Conservation (phyloP, 106 monocot genomes). For the Iris macrosiphon region DNA sequence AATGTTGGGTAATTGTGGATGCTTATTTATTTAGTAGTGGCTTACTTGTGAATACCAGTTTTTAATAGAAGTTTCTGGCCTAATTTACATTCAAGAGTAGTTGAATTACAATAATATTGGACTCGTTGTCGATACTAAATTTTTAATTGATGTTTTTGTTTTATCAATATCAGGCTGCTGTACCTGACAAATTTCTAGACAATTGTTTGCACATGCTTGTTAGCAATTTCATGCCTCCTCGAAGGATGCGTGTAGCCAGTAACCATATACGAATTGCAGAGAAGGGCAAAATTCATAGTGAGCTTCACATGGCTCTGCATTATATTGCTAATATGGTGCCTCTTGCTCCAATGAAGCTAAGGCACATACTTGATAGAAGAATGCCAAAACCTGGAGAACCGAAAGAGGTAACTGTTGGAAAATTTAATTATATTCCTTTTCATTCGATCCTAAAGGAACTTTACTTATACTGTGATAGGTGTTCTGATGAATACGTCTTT, state of each 20-base stretch:
- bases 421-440: neutral
- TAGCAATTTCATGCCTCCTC: conserved; percentile 40
- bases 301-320: conserved; percentile 32
- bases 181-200: conserved; percentile 54
- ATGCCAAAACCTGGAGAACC: conserved; percentile 34
- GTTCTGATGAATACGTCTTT: too few relatives aligned
- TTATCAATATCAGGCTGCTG: conserved; percentile 35
- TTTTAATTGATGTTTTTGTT: neutral
- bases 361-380: conserved; percentile 31
- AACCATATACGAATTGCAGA: conserved; percentile 19
- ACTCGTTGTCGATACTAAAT: too few relatives aligned
- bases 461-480: too few relatives aligned
- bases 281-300: conserved; percentile 37
- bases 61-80: too few relatives aligned
- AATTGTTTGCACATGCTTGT: conserved; percentile 67
- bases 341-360: conserved; percentile 49
- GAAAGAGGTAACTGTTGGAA: conserved; percentile 34
- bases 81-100: too few relatives aligned
- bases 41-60: too few relatives aligned
- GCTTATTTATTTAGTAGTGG: conserved; percentile 6
- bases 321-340: conserved; percentile 46
- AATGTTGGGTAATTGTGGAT: too few relatives aligned
- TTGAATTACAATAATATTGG: too few relatives aligned
- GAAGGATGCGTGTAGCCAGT: conserved; percentile 1
- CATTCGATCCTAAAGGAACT: too few relatives aligned